Evolutionary conservation across 2,329 filamentous ascomycete genomes (phyloP), one percentile per base, ranked within the genome.

Genomic region (Ophiostoma sp.): DNA sequence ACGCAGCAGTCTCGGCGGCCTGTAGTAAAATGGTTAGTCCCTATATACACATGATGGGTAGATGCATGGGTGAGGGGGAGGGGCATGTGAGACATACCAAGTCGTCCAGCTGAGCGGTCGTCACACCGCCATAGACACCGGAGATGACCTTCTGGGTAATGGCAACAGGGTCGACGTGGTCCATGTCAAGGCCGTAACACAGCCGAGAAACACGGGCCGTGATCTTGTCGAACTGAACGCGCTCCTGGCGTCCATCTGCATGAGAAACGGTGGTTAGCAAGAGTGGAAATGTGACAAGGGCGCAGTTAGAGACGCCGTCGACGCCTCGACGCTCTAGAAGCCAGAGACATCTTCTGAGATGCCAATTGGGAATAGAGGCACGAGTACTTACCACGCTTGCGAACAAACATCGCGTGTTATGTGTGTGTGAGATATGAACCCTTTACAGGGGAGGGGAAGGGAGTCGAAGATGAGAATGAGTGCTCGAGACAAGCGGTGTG

Each of bases 181-280:
- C 94, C 66, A 91, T 87, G 78, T 99, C 95, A 69, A 99, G 89
- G 73, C 94, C 94, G 80, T 99, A 99, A 86, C 95, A 99, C 77
- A 99, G 85, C 76, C 95, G 89, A 64, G 95, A 98, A 74, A 99
- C 95, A 81, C 95, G 93, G 76, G 95, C 95, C 76, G 95, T 98
- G 87, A 99, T 99, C 84, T 99, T 99, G 86, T 99, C 95, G 84
- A 99, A 99, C 80, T 99, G 95, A 73, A 99, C 95, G 80, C 95
- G 95, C 86, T 99, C 95, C 84, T 98, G 97, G 85, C 95, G 95
- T 82, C 94, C 94, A 86, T 99, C 95, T 98, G 60, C 27, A 27
- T 27, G 27, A 27, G 27, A 27, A 27, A 27, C 27, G 27, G 27
- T 2, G 27, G 27, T 27, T 27, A 27, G 27, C 27, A 27, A 27